Percentiles rank a stretch among this genome's conserved stretches.
These are phyloP conservation scores for Colletotrichum siamense DNA, from an alignment of 2,329 filamentous ascomycete genomes.

Conservation along the genomic window DNA sequence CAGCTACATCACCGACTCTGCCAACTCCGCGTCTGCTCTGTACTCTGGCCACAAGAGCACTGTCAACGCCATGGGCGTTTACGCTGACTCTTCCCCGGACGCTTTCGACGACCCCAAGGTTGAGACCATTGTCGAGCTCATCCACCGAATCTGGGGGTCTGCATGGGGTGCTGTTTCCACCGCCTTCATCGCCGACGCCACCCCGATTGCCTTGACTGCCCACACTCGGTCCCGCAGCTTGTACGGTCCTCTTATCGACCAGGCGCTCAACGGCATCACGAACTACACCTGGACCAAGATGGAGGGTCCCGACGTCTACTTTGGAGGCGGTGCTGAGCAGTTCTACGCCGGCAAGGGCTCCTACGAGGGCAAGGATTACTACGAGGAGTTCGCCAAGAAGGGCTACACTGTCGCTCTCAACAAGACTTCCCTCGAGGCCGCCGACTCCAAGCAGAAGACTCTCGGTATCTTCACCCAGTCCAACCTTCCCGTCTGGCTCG, in stretches of 20 bases:
- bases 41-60: slow-evolving; percentile 86
- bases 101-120: slow-evolving; percentile 85
- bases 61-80: slow-evolving; percentile 81
- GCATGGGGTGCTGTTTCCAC: slow-evolving; percentile 75
- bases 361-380: slow-evolving; percentile 78
- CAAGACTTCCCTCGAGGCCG: slow-evolving; percentile 70
- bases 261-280: slow-evolving; percentile 75
- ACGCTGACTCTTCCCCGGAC: slow-evolving; percentile 76
- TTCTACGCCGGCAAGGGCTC: slow-evolving; percentile 72
- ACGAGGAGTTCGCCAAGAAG: slow-evolving; percentile 74
- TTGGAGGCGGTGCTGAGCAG: slow-evolving; percentile 83
- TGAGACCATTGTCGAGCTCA: slow-evolving; percentile 81
- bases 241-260: slow-evolving; percentile 77
- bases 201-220: slow-evolving; percentile 75
- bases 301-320: slow-evolving; percentile 79
- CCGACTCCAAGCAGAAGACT: slow-evolving; percentile 64
- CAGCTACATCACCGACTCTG: slow-evolving; percentile 84
- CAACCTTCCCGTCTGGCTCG: slow-evolving; percentile 84
- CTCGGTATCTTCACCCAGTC: slow-evolving; percentile 80
- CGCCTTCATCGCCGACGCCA: slow-evolving; percentile 83
- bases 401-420: slow-evolving; percentile 77
- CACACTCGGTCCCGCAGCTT: slow-evolving; percentile 74
- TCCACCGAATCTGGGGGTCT: slow-evolving; percentile 70
- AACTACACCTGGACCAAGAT: slow-evolving; percentile 85
- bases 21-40: slow-evolving; percentile 82